Evolutionary conservation across 306 rosid species (phyloP).

Genomic region (Medicago arabica): DNA sequence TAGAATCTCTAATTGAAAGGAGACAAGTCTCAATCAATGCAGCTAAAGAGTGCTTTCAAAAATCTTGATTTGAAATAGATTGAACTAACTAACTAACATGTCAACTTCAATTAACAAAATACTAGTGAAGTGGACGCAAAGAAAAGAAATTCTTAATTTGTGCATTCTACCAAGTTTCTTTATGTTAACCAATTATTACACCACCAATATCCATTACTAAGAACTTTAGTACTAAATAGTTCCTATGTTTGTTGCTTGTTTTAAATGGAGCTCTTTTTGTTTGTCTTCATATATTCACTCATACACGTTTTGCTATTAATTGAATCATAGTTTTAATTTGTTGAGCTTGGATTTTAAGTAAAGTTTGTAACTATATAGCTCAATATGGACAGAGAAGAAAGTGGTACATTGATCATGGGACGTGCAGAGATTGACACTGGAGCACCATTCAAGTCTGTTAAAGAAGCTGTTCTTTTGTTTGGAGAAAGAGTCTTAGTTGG

Average conservation of each 20-base stretch:
- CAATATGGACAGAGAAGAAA: constrained; percentile 51
- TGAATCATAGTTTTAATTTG: not conserved
- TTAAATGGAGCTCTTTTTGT: constrained; percentile 46
- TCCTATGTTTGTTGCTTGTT: constrained; percentile 31
- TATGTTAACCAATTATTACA: constrained; percentile 40
- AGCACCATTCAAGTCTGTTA: constrained; percentile 86
- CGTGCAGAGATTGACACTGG: constrained; percentile 82
- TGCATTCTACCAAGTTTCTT: constrained; percentile 3
- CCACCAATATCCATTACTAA: constrained; percentile 59
- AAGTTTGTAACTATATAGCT: constrained; percentile 25
- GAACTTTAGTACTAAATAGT: constrained; percentile 20
- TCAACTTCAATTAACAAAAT: constrained; percentile 82
- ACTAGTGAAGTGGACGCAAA: constrained; percentile 98
- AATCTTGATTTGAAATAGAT: constrained; percentile 40
- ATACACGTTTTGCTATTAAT: constrained; percentile 25
- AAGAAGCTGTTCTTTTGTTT: constrained; percentile 84
- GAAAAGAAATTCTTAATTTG: constrained; percentile 46
- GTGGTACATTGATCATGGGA: constrained; percentile 50
- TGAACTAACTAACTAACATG: constrained; percentile 61
- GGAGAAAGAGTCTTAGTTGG: constrained; percentile 85
- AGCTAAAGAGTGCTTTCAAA: constrained; percentile 36
- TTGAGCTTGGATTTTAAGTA: not conserved
- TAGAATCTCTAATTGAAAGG: constrained; percentile 35
- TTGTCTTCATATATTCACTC: constrained; percentile 34
- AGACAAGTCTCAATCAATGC: constrained; percentile 55